phyloP scores from a whole-genome alignment of 2,329 filamentous ascomycete genomes.

The Alternaria sp. region DNA sequence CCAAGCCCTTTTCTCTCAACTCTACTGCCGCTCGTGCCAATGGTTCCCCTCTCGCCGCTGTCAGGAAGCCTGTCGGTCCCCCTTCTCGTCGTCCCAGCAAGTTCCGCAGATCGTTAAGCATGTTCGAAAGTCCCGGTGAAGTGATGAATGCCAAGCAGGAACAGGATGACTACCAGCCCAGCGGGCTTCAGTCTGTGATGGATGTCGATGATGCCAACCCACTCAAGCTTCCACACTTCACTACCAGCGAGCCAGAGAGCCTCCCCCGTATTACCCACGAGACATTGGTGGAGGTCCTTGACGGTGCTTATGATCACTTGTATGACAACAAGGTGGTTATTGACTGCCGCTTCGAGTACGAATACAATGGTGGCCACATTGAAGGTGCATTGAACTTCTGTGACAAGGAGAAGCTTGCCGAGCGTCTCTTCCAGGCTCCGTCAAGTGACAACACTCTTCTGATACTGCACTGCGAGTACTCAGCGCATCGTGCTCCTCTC shows the following conservation, averaged over 20 bases:
- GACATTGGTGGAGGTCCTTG: slow-evolving; percentile 85
- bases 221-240: slow-evolving; percentile 83
- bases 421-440: slow-evolving; percentile 72
- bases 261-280: slow-evolving; percentile 85
- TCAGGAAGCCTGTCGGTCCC: slow-evolving; percentile 70
- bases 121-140: slow-evolving; percentile 94
- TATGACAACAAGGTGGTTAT: slow-evolving; percentile 88
- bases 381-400: slow-evolving; percentile 94
- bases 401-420: slow-evolving; percentile 87
- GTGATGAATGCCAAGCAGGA: slow-evolving; percentile 76
- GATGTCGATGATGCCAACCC: slow-evolving; percentile 81
- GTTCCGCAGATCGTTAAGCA: slow-evolving; percentile 91
- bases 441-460: slow-evolving; percentile 79
- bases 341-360: slow-evolving; percentile 98
- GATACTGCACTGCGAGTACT: slow-evolving; percentile 98
- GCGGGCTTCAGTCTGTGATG: slow-evolving; percentile 76
- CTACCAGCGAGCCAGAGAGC: slow-evolving; percentile 81
- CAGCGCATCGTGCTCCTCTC: slow-evolving; percentile 91
- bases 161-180: slow-evolving; percentile 66
- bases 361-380: slow-evolving; percentile 96
- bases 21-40: slow-evolving; percentile 65
- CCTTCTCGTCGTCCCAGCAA: slow-evolving; percentile 75
- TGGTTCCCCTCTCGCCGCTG: slow-evolving; percentile 75
- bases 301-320: slow-evolving; percentile 78
- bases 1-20: slow-evolving; percentile 71